phyloP scores from a whole-genome alignment of 169 alveolate genomes.

The Babesia bovis region DNA sequence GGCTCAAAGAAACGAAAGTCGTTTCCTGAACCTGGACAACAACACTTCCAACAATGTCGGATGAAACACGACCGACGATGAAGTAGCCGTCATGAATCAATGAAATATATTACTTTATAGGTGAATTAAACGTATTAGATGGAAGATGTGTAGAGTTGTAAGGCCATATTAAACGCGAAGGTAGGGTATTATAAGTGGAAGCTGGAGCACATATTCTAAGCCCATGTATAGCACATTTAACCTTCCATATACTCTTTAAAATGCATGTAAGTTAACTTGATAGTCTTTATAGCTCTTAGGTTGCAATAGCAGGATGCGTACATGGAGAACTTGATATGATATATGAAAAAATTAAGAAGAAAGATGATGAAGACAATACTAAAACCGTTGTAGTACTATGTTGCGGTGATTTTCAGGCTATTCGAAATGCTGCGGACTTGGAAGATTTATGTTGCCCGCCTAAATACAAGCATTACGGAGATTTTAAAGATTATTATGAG shows the following conservation, averaged over 20 bases:
- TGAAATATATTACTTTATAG: background rate
- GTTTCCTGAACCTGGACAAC: background rate
- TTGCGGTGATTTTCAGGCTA: constrained; percentile 95
- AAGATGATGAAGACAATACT: constrained; percentile 78
- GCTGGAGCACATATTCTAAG: no score
- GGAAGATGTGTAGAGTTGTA: background rate
- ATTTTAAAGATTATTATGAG: constrained; percentile 88
- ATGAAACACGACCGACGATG: background rate
- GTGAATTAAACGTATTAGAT: background rate
- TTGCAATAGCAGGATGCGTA: constrained; percentile 94
- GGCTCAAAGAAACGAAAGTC: background rate
- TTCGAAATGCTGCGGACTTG: constrained; percentile 88
- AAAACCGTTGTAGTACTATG: constrained; percentile 91
- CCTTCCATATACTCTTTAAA: background rate
- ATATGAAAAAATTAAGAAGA: constrained; percentile 74
- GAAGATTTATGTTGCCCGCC: constrained; percentile 88
- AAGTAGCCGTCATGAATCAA: background rate
- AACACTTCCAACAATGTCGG: background rate
- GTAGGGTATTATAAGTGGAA: background rate
- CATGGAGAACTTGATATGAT: constrained; percentile 92
- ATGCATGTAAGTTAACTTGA: constrained; percentile 11
- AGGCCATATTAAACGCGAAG: background rate
- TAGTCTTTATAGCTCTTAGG: constrained; percentile 20
- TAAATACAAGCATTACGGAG: constrained; percentile 88
- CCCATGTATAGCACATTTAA: background rate